A percentile compares a stretch with the other conserved stretches of the same genome.
These are phyloP conservation scores for Phytophthora tubulina DNA, from an alignment of 352 stramenopile genomes.

Conservation along the genomic window DNA sequence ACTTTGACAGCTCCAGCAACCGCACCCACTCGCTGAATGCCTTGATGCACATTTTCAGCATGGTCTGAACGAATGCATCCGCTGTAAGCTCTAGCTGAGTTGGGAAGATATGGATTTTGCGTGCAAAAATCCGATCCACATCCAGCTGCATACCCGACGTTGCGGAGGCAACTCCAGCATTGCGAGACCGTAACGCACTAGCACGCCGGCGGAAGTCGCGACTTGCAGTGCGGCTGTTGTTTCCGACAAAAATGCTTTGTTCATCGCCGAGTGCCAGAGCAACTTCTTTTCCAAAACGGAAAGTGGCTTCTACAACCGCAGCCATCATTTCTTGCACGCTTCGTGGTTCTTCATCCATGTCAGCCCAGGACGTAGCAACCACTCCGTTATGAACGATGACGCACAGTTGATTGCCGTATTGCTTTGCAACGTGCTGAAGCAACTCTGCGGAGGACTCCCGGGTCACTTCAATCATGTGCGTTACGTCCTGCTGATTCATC, in stretches of 20 bases:
- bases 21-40: conserved; percentile 77
- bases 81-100: conserved; percentile 55
- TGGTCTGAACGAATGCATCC: conserved; percentile 71
- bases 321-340: conserved; percentile 75
- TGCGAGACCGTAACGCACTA: conserved; percentile 65
- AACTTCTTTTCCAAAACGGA: conserved; percentile 69
- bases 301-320: conserved; percentile 63
- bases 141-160: conserved; percentile 74
- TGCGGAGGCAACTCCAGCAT: conserved; percentile 40
- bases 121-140: conserved; percentile 87
- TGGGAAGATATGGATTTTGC: conserved; percentile 77
- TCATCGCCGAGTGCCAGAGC: conserved; percentile 71
- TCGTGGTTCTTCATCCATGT: conserved; percentile 74
- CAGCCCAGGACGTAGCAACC: conserved; percentile 56
- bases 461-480: conserved; percentile 82
- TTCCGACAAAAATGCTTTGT: conserved; percentile 58
- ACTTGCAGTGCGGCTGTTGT: conserved; percentile 55
- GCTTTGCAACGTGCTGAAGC: conserved; percentile 66
- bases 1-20: conserved; percentile 66
- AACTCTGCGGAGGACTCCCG: conserved; percentile 68
- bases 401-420: conserved; percentile 71
- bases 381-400: conserved; percentile 53
- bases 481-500: conserved; percentile 62
- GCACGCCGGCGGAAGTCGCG: conserved; percentile 74
- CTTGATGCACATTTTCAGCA: conserved; percentile 87